Conservation (phyloP, 1,139 yeast species). For the Blastobotrys malaysiensis region DNA sequence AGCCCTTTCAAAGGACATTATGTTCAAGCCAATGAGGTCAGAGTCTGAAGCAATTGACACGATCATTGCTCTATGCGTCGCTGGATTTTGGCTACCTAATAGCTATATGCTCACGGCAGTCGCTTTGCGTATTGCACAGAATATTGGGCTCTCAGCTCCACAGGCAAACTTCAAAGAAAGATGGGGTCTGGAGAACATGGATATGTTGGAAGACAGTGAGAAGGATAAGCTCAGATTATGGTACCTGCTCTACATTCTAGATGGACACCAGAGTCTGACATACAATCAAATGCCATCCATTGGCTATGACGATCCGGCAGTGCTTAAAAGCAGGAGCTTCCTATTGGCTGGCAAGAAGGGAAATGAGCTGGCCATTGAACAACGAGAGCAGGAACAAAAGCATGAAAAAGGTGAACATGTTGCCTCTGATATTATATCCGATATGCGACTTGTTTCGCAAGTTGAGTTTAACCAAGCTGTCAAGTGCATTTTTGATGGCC, state of each 20-base stretch:
- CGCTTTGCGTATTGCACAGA: slow-evolving; percentile 60
- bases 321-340: slow-evolving; percentile 13
- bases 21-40: slow-evolving; percentile 35
- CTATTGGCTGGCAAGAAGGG: slow-evolving; percentile 6
- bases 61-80: slow-evolving; percentile 56
- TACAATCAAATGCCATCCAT: slow-evolving; percentile 55
- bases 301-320: slow-evolving; percentile 38
- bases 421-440: slow-evolving; percentile 30
- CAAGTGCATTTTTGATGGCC: slow-evolving; percentile 52
- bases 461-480: slow-evolving; percentile 68
- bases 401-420: not conserved
- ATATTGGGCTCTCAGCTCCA: slow-evolving; percentile 42
- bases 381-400: slow-evolving; percentile 16
- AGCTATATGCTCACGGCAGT: slow-evolving; percentile 63
- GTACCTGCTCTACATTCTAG: slow-evolving; percentile 63
- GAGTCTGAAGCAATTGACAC: slow-evolving; percentile 55
- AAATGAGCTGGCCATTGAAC: slow-evolving; percentile 1
- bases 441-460: slow-evolving; percentile 62
- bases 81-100: slow-evolving; percentile 66
- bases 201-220: slow-evolving; percentile 27
- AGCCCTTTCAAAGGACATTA: slow-evolving; percentile 42
- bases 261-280: slow-evolving; percentile 64
- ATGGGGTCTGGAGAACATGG: slow-evolving; percentile 9
- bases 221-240: slow-evolving; percentile 54
- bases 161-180: slow-evolving; percentile 10